phyloP scores from a whole-genome alignment of 1,284 basidiomycete species.

The Apiotrichum sp. region DNA sequence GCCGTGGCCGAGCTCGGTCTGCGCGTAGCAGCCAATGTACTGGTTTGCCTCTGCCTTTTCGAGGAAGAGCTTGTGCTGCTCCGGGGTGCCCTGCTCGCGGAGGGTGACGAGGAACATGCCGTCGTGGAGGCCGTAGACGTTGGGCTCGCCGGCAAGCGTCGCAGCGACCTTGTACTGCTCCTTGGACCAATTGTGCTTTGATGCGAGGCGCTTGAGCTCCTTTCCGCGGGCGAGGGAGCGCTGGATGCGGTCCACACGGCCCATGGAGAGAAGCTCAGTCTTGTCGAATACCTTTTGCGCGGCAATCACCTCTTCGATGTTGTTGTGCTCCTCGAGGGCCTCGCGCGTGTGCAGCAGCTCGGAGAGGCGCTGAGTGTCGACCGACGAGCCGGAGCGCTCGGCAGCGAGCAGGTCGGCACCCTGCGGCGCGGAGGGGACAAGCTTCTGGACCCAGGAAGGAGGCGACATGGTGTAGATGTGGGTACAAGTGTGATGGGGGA shows the following conservation, averaged over 20 bases:
- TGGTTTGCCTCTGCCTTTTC: conserved; percentile 11
- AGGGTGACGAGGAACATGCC: conserved; percentile 15
- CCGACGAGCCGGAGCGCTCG: conserved; percentile 12
- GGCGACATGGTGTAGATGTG: conserved; percentile 3
- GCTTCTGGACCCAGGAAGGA: conserved; percentile 24
- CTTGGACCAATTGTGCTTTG: conserved; percentile 12
- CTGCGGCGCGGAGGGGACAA: conserved; percentile 17
- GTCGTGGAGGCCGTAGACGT: conserved; percentile 19
- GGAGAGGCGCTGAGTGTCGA: conserved; percentile 8
- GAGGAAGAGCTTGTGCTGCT: conserved; percentile 21
- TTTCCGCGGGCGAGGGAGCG: conserved; percentile 20
- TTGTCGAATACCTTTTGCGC: conserved; percentile 16
- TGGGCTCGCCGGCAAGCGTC: conserved; percentile 14
- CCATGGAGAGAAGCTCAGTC: conserved; percentile 20
- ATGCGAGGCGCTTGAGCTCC: conserved; percentile 14
- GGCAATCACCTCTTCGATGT: conserved; percentile 3
- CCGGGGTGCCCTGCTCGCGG: conserved; percentile 15
- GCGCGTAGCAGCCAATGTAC: conserved; percentile 55
- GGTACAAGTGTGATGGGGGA: too few species aligned
- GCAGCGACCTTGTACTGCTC: conserved; percentile 13
- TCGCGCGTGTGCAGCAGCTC: conserved; percentile 13
- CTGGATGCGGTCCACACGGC: conserved; percentile 16
- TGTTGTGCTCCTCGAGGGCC: conserved; percentile 1
- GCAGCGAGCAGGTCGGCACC: conserved; percentile 15
- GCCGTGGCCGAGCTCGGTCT: conserved; percentile 51